phyloP scores from a whole-genome alignment of 2,329 filamentous ascomycete species.

The Cladosporium sp. region DNA sequence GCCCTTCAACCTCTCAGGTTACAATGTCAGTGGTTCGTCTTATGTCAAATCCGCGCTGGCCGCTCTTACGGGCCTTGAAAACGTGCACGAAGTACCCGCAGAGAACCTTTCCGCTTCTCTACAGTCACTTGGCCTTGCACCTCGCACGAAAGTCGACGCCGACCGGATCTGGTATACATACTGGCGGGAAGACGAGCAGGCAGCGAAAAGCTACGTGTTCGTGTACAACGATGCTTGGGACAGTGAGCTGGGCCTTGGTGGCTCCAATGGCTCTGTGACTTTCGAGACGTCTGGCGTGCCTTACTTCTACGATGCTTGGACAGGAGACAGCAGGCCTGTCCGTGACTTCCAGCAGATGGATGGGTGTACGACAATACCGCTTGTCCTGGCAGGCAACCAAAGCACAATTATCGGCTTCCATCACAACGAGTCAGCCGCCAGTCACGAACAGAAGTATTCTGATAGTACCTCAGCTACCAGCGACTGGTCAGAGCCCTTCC shows the following conservation, averaged over 20 bases:
- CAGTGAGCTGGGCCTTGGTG: conserved; percentile 23
- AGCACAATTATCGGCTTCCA: conserved; percentile 43
- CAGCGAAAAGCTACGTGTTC: conserved; percentile 40
- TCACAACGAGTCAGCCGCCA: conserved; percentile 20
- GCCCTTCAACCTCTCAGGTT: conserved; percentile 30
- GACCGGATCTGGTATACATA: conserved; percentile 39
- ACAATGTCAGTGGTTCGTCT: conserved; percentile 21
- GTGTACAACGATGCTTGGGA: conserved; percentile 44
- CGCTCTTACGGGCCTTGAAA: conserved; percentile 31
- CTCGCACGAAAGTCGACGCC: conserved; percentile 32
- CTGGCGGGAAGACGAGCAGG: conserved; percentile 37
- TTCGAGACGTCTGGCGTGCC: conserved; percentile 38
- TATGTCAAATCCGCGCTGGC: conserved; percentile 29
- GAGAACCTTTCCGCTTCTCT: conserved; percentile 38
- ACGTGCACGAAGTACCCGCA: conserved; percentile 39
- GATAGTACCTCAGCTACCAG: neutral
- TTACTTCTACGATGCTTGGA: conserved; percentile 46
- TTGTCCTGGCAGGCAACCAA: conserved; percentile 44
- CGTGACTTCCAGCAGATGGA: conserved; percentile 35
- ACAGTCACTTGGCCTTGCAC: conserved; percentile 34
- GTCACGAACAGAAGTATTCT: neutral
- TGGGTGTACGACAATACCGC: conserved; percentile 35
- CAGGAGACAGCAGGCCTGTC: conserved; percentile 39
- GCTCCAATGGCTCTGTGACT: conserved; percentile 29
- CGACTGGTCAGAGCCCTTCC: conserved; percentile 10